Evolutionary conservation across 2,329 filamentous ascomycete species (phyloP), one percentile per base, ranked within the genome.

Genomic region (Rhytidhysteron rufulum): DNA sequence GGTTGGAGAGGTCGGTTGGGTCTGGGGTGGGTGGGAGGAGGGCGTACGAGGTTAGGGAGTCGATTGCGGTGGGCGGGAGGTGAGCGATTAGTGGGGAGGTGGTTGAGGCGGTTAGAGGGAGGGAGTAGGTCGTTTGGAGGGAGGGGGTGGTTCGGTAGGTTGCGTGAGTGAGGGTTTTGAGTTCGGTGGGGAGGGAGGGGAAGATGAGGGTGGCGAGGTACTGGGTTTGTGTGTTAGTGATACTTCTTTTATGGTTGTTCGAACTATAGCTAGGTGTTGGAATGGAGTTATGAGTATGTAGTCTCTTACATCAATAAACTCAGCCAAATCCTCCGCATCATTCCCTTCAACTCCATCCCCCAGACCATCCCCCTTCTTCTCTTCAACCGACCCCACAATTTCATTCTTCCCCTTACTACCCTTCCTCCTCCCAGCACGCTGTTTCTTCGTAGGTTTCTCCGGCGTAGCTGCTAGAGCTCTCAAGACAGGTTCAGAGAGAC

Each of bases 181-280:
- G 70, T 15, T 77, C 70, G 0, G 56, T 17, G 0, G 86, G 86
- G 1, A 94, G 74, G 25, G 67, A 71, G 4, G 73, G 66, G 63
- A 91, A 94, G 39, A 83, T 79, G 57, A 86, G 78, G 34, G 70
- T 66, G 18, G 86, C 81, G 21, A 93, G 75, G 63, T 90, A 93
- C 70, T 80, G 50, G 8, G 5, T 9, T 21, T 5, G 1, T 11
- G 9, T 31, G 41, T 50, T 34, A 45, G 18, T 17, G 20, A 9
- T 7, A 8, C 8, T 32, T 8, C 18, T 32, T 9, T 25, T 7
- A n/a, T 29, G 21, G 25, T n/a, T n/a, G n/a, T n/a, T n/a, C n/a
- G n/a, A n/a, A n/a, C n/a, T n/a, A n/a, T n/a, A n/a, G n/a, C n/a
- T n/a, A n/a, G n/a, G n/a, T n/a, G n/a, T n/a, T n/a, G n/a, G 63